Conservation (phyloP, 306 rosid species). For the Sechiopsis laciniata region DNA sequence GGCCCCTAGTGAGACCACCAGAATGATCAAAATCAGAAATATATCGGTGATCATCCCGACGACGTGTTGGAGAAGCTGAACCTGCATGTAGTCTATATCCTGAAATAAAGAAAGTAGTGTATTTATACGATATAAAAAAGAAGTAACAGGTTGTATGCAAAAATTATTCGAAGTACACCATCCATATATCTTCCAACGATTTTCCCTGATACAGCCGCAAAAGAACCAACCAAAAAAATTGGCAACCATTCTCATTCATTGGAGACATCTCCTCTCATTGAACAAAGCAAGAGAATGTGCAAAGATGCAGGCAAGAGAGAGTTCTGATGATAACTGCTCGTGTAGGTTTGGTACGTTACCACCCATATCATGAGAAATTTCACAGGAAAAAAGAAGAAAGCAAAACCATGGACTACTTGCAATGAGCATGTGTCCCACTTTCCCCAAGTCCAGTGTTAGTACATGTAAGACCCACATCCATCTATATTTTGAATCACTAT, state of each 20-base stretch:
- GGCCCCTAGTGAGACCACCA: constrained; percentile 39
- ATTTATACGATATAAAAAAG: constrained; percentile 35
- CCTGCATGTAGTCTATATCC: constrained; percentile 94
- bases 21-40: constrained; percentile 51
- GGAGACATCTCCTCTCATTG: constrained; percentile 40
- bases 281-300: constrained; percentile 28
- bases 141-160: constrained; percentile 25
- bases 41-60: constrained; percentile 57
- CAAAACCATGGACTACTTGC: constrained; percentile 24
- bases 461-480: constrained; percentile 31
- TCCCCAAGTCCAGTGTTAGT: constrained; percentile 22
- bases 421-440: not conserved
- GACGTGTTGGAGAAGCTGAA: constrained; percentile 77
- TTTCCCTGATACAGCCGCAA: constrained; percentile 42
- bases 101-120: constrained; percentile 56
- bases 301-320: constrained; percentile 25
- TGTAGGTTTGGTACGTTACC: constrained; percentile 33
- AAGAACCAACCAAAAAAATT: constrained; percentile 38
- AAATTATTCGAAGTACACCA: constrained; percentile 27
- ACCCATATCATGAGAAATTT: constrained; percentile 21
- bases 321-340: constrained; percentile 37
- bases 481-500: constrained; percentile 19
- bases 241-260: constrained; percentile 39
- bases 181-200: constrained; percentile 31
- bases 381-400: constrained; percentile 22